A percentile compares a stretch with the other conserved stretches of the same genome.
Evolutionary conservation across 2,329 filamentous ascomycete species (phyloP).

Genomic region (Verticillium zaregamsianum): DNA sequence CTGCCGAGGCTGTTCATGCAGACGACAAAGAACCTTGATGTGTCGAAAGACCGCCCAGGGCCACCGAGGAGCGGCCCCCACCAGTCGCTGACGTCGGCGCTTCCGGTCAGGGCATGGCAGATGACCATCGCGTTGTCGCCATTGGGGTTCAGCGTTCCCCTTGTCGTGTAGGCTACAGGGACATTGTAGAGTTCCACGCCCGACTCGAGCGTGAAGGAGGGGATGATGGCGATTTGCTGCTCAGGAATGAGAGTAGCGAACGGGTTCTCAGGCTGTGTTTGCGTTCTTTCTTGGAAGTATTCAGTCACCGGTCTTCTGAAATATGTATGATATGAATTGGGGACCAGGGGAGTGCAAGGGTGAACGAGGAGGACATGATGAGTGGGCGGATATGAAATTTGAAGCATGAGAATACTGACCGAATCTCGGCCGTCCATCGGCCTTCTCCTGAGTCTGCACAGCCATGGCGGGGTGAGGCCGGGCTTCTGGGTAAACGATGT

Average conservation of each 20-base stretch:
- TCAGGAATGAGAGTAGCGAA: conserved; percentile 83
- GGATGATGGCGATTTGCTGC: conserved; percentile 81
- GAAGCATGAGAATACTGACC: conserved; percentile 22
- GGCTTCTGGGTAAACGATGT: background rate
- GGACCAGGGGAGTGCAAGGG: background rate
- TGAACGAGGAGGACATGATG: background rate
- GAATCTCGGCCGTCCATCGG: conserved; percentile 21
- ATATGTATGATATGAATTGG: background rate
- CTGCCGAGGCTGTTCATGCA: conserved; percentile 84
- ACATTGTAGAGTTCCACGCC: conserved; percentile 78
- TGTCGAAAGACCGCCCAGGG: conserved; percentile 74
- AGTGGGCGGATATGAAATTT: background rate
- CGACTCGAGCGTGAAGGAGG: conserved; percentile 88
- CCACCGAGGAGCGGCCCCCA: conserved; percentile 81
- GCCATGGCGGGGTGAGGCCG: conserved; percentile 17
- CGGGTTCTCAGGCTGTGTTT: conserved; percentile 82
- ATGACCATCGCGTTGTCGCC: conserved; percentile 69
- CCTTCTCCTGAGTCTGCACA: conserved; percentile 7
- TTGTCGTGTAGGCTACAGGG: conserved; percentile 63
- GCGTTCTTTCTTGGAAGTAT: conserved; percentile 62
- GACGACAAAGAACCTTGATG: conserved; percentile 77
- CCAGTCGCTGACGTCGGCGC: conserved; percentile 82
- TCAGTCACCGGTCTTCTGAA: conserved; percentile 48
- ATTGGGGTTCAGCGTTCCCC: conserved; percentile 54
- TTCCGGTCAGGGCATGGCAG: conserved; percentile 82